Percentiles rank a stretch among this genome's conserved stretches.
Evolutionary conservation across 352 stramenopile genomes (phyloP).

Genomic region (Thalassiosira livingstoniorum): DNA sequence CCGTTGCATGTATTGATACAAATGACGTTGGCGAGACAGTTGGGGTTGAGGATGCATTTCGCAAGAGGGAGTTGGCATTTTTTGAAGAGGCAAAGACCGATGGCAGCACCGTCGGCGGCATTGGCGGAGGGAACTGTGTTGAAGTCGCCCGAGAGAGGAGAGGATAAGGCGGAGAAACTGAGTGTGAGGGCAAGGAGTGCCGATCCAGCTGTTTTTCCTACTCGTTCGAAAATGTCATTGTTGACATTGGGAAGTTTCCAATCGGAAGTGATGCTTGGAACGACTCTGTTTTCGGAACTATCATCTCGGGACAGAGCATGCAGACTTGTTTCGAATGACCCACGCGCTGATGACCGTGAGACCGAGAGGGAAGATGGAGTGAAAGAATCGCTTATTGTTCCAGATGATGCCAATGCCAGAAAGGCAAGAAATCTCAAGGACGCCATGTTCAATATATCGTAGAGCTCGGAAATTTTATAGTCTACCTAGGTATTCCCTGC

Average conservation of each 20-base stretch:
- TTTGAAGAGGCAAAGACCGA: constrained; percentile 77
- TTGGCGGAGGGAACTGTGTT: constrained; percentile 42
- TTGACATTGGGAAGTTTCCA: constrained; percentile 1
- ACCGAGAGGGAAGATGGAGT: neutral
- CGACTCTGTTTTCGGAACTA: neutral
- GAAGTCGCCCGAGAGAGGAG: constrained; percentile 11
- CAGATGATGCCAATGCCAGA: neutral
- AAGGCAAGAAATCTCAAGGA: neutral
- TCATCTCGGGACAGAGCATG: neutral
- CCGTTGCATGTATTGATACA: constrained; percentile 88
- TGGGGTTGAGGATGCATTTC: constrained; percentile 87
- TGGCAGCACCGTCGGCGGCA: constrained; percentile 72
- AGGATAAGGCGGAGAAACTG: constrained; percentile 45
- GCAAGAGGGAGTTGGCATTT: constrained; percentile 82
- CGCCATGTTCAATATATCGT: neutral
- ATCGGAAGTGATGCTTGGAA: constrained; percentile 20
- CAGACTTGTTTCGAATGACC: neutral
- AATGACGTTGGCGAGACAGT: constrained; percentile 88
- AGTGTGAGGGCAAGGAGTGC: constrained; percentile 55
- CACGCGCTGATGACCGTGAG: neutral
- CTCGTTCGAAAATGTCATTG: constrained; percentile 26
- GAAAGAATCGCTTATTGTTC: neutral
- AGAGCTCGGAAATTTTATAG: too few species aligned
- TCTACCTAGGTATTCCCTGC: too few species aligned
- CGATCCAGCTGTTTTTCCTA: constrained; percentile 39